Conservation (phyloP, 768 basidiomycete genomes). For the Suillus placidus region DNA sequence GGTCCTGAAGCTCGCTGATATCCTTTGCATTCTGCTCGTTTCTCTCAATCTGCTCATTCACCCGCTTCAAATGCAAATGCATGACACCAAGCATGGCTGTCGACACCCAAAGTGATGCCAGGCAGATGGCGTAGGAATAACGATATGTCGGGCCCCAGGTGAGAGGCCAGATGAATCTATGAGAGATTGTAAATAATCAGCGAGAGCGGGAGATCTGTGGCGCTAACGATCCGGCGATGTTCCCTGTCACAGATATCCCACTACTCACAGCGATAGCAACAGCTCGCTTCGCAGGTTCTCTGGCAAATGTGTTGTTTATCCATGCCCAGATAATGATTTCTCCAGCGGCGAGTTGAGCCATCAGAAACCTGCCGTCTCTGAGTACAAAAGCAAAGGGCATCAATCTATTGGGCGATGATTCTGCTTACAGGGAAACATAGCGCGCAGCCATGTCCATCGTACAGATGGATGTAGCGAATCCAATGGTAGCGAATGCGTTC, state of each 20-base stretch:
- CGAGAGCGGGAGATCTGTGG: slow-evolving; percentile 9
- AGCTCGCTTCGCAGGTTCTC: slow-evolving; percentile 83
- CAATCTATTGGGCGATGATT: neutral
- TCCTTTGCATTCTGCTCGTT: slow-evolving; percentile 28
- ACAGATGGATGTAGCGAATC: slow-evolving; percentile 62
- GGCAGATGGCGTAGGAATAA: slow-evolving; percentile 70
- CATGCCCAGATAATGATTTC: slow-evolving; percentile 57
- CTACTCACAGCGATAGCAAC: slow-evolving; percentile 82
- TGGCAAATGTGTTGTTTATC: slow-evolving; percentile 60
- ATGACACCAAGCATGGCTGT: slow-evolving; percentile 52
- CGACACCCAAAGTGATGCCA: slow-evolving; percentile 51
- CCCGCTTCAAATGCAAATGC: slow-evolving; percentile 39
- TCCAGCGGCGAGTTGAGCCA: slow-evolving; percentile 69
- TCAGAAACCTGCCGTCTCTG: slow-evolving; percentile 54
- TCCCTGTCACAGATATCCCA: slow-evolving; percentile 77
- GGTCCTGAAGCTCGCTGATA: neutral
- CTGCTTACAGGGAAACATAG: slow-evolving; percentile 59
- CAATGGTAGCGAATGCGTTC: slow-evolving; percentile 57
- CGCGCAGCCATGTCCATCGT: slow-evolving; percentile 62
- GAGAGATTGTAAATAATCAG: neutral
- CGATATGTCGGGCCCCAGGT: slow-evolving; percentile 69
- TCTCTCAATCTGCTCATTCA: slow-evolving; percentile 42
- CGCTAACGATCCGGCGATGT: slow-evolving; percentile 75
- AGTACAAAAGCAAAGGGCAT: neutral
- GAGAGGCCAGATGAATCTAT: slow-evolving; percentile 62